Evolutionary conservation across 2,329 filamentous ascomycete species (phyloP).

Genomic region (Pyrenochaeta sp.): DNA sequence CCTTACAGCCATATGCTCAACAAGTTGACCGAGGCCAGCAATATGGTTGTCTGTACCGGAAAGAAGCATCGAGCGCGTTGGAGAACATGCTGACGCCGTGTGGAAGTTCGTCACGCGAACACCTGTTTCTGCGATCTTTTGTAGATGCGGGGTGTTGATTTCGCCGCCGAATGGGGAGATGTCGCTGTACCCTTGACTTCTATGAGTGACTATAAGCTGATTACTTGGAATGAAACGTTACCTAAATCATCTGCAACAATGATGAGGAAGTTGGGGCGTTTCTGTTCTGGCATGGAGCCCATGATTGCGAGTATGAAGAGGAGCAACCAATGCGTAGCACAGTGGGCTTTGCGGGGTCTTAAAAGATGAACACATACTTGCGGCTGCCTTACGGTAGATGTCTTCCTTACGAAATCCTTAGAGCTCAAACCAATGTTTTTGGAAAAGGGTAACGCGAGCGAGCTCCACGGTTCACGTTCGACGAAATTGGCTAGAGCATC

Average conservation of each 20-base stretch:
- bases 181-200: constrained; percentile 59
- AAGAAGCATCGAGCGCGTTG: constrained; percentile 71
- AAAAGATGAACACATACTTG: neutral
- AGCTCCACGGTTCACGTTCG: no score
- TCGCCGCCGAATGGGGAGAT: constrained; percentile 66
- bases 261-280: constrained; percentile 67
- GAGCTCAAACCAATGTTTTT: no score
- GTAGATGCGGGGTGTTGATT: constrained; percentile 66
- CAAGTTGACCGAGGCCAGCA: constrained; percentile 65
- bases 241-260: constrained; percentile 65
- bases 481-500: no score
- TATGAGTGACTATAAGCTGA: neutral
- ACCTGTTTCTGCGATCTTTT: constrained; percentile 58
- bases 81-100: constrained; percentile 69
- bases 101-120: constrained; percentile 70
- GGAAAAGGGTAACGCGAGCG: no score
- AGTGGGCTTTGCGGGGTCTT: neutral
- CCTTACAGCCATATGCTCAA: constrained; percentile 61
- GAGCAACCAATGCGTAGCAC: neutral
- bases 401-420: no score
- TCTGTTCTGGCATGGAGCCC: constrained; percentile 1
- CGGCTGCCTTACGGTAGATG: neutral
- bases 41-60: constrained; percentile 69
- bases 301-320: neutral
- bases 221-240: neutral